phyloP scores from a whole-genome alignment of 1,284 basidiomycete species.

The Apiotrichum sp. region DNA sequence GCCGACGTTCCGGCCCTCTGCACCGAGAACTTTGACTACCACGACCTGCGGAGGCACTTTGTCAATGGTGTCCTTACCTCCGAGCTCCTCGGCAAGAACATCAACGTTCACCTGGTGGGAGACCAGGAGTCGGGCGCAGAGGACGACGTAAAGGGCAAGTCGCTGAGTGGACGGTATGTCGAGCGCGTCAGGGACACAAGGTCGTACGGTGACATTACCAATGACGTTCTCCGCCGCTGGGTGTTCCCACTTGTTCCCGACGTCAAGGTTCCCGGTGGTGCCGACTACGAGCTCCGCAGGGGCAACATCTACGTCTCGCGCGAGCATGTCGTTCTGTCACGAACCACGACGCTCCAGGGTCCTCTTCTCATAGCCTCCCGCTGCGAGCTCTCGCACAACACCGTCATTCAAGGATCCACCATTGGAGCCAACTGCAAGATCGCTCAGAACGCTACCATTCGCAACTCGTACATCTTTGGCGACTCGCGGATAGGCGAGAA shows the following conservation, averaged over 20 bases:
- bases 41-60: constrained; percentile 84
- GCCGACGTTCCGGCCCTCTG: constrained; percentile 77
- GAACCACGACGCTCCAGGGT: constrained; percentile 52
- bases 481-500: constrained; percentile 69
- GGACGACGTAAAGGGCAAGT: constrained; percentile 6
- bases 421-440: constrained; percentile 77
- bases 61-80: constrained; percentile 94
- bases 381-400: constrained; percentile 34
- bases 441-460: constrained; percentile 63
- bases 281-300: constrained; percentile 71
- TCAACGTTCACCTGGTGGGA: constrained; percentile 77
- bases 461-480: constrained; percentile 75
- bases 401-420: constrained; percentile 53
- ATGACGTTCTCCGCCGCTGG: constrained; percentile 87
- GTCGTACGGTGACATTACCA: constrained; percentile 83
- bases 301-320: constrained; percentile 81
- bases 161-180: constrained; percentile 63
- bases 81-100: constrained; percentile 91
- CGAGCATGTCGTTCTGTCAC: constrained; percentile 65
- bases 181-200: constrained; percentile 82
- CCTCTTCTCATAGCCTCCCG: constrained; percentile 38
- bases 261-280: constrained; percentile 76
- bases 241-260: constrained; percentile 92
- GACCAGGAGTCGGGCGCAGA: constrained; percentile 10
- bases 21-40: constrained; percentile 98